Base-by-base conservation (phyloP, 2,329 filamentous ascomycete genomes). In the Alternaria rosae region DNA sequence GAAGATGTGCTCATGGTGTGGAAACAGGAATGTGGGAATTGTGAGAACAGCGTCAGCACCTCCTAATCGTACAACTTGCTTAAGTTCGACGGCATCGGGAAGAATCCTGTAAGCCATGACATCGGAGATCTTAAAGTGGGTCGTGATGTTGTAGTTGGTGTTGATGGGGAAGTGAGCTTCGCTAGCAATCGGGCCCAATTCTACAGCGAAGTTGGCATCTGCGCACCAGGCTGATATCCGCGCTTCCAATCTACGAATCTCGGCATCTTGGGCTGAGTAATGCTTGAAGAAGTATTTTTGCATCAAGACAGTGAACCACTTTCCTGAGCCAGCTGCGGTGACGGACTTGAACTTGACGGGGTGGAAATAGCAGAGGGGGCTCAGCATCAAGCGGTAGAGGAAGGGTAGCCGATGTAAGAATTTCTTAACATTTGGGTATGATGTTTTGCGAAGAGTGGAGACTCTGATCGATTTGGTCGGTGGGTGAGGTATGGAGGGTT, bases 1-100 rank as follows among this genome's bases (percentile, higher is more conserved):
- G 12, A 86, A 69, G 5, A 86, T 73, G 67, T 86, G 85, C 60
- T 86, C 85, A 65, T 87, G 85, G 64, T 85, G 85, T 6, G 85
- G 85, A 6, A 87, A 77, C 2, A 87, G 71, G 65, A 81, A 85
- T 6, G 77, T 80, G 0, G 85, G 85, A 10, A 87, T 77, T 4
- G 77, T 76, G 51, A 86, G 80, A 0, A 80, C 79, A 0, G 82
- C 83, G 61, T 86, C 84, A 25, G 83, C 83, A 7, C 85, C 85
- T 20, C 82, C 84, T 0, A 87, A 74, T 23, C 82, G 79, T 7
- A 86, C 77, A 2, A 86, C 84, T 67, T 85, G 82, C 26, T 80
- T 81, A 10, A 85, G 74, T 9, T 79, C 74, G 8, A 80, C 77
- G 17, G 80, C 75, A 51, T 81, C 73, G 6, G 81, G 81, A 1